These are phyloP conservation scores for Colletotrichum scovillei DNA, from an alignment of 2,329 filamentous ascomycete species.

Conservation along the genomic window DNA sequence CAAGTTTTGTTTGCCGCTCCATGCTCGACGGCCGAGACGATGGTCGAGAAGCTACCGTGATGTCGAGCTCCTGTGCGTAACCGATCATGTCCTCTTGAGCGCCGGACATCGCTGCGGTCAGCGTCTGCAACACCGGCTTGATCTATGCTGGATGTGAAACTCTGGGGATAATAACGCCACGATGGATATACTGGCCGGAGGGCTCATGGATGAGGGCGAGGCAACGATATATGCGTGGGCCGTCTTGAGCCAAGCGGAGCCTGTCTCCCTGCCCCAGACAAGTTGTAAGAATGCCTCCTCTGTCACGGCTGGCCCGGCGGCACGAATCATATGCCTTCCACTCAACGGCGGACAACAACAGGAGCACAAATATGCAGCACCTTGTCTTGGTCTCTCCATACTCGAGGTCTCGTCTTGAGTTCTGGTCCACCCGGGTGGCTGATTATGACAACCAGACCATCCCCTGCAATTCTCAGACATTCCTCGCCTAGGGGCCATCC, in stretches of 20 bases:
- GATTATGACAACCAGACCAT: slow-evolving; percentile 28
- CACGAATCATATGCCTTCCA: slow-evolving; percentile 30
- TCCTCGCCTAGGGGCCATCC: slow-evolving; percentile 30
- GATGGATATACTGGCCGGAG: slow-evolving; percentile 15
- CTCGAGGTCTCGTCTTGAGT: slow-evolving; percentile 20
- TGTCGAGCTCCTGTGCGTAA: slow-evolving; percentile 19
- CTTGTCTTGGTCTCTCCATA: slow-evolving; percentile 32
- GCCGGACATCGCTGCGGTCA: slow-evolving; percentile 28
- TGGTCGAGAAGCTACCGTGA: slow-evolving; percentile 16
- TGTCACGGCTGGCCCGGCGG: slow-evolving; percentile 10
- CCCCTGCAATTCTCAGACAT: slow-evolving; percentile 35
- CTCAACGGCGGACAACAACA: slow-evolving; percentile 33
- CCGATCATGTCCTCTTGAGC: slow-evolving; percentile 29
- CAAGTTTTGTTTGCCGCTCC: slow-evolving; percentile 50
- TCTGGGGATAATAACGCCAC: neutral
- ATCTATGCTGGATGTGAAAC: neutral
- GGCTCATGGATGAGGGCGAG: slow-evolving; percentile 13
- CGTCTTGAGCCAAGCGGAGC: neutral
- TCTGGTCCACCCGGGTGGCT: slow-evolving; percentile 31
- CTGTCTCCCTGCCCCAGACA: slow-evolving; percentile 34
- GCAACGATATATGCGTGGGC: slow-evolving; percentile 36
- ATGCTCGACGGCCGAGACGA: slow-evolving; percentile 41
- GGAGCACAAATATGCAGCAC: slow-evolving; percentile 36
- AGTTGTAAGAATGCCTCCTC: slow-evolving; percentile 29
- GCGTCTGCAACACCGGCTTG: slow-evolving; percentile 28